A percentile compares a stretch with the other conserved stretches of the same genome.
phyloP scores from a whole-genome alignment of 495 filamentous ascomycete genomes.

The Pseudomonodictys pantanalensis region DNA sequence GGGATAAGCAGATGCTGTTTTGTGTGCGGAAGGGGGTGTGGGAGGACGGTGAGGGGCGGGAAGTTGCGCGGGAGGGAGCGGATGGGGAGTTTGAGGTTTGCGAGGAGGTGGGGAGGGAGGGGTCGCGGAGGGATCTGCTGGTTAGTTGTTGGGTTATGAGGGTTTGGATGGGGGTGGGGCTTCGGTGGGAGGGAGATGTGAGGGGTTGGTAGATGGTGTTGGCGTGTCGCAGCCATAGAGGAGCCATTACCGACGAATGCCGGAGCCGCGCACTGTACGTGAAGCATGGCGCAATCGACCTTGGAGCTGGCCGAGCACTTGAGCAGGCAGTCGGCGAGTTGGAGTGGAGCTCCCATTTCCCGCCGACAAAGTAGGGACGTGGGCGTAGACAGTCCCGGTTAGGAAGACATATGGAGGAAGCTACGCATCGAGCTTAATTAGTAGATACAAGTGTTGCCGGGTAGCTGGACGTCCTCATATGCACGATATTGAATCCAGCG shows the following conservation, averaged over 20 bases:
- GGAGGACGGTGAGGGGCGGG: conserved; percentile 11
- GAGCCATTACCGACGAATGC: no score
- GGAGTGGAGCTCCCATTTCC: no score
- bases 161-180: conserved; percentile 17
- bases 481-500: no score
- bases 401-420: no score
- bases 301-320: neutral
- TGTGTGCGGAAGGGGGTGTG: conserved; percentile 18
- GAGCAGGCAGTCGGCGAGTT: no score
- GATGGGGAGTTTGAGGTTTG: conserved; percentile 6
- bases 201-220: conserved; percentile 7
- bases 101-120: conserved; percentile 3
- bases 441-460: no score
- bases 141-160: conserved; percentile 28
- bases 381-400: no score
- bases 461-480: no score
- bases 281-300: neutral
- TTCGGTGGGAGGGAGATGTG: conserved; percentile 28
- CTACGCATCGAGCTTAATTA: no score
- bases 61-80: conserved; percentile 6
- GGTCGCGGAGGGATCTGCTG: conserved; percentile 15
- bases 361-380: no score
- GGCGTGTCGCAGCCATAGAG: neutral
- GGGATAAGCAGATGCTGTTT: conserved; percentile 28
- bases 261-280: neutral